Base-by-base conservation (phyloP, 768 basidiomycete genomes). In the Pleurotus tuoliensis region DNA sequence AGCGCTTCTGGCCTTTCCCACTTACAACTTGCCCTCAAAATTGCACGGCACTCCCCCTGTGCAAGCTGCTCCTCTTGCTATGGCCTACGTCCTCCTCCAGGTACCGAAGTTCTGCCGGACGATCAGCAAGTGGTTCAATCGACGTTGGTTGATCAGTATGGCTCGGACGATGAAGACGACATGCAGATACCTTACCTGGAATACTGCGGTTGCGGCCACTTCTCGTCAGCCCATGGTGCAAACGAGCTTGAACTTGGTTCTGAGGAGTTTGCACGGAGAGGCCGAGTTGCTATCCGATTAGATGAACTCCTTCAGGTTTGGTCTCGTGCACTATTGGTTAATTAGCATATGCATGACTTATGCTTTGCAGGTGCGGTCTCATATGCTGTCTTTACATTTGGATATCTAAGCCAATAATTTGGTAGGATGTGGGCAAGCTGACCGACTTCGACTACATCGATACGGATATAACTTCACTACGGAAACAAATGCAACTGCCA, bases 231-330 rank as follows among this genome's bases (percentile, higher is more conserved):
- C 22, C 90, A 92, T 62, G 84, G 87, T n/a, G 87, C 88, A 27
- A 78, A 87, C 63, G 77, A 81, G 60, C 64, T 71, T 9, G 70
- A 71, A 48, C 68, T 89, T 30, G 84, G 82, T 57, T 76, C 73
- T 49, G 77, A 80, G 47, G 88, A 92, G 70, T 86, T 87, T 68
- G 69, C 73, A n/a, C 80, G 94, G 40, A 79, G 90, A 67, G 82
- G 79, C 43, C 85, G 84, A 56, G 82, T 90, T 9, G 92, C 91
- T 3, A 81, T 87, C 51, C 82, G 88, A 56, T 78, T 94, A 52
- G 94, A 95, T 65, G 90, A 93, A 68, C 67, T 90, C 55, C 72
- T 94, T 47, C 82, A 92, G 81, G 93, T 91, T 60, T 61, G 85
- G 59, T 64, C 47, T 56, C 53, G 54, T 59, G 25, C 44, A 58